phyloP scores from a whole-genome alignment of 2,329 filamentous ascomycete species.

The Ceratocystis smalleyi region DNA sequence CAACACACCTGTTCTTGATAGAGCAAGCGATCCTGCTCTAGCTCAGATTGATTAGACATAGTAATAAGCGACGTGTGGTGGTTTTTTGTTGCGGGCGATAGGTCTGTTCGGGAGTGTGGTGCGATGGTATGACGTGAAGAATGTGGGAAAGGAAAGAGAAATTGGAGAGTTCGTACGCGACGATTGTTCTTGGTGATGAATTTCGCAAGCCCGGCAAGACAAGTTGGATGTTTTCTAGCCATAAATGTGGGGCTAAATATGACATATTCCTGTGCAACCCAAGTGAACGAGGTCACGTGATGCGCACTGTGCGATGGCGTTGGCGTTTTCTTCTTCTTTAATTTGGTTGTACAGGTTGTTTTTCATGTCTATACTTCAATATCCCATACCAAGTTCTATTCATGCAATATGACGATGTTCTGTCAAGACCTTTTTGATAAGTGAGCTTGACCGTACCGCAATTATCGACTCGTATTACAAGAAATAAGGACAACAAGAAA shows the following conservation, averaged over 20 bases:
- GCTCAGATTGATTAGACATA: slow-evolving; percentile 20
- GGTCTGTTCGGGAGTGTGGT: neutral
- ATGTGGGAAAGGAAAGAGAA: neutral
- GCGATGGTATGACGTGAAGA: neutral
- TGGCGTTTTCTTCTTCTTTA: neutral
- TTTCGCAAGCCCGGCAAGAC: neutral
- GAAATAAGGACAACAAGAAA: no score
- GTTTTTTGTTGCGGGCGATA: neutral
- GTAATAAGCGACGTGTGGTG: neutral
- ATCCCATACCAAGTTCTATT: neutral
- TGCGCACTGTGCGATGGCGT: neutral
- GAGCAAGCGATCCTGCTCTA: slow-evolving; percentile 38
- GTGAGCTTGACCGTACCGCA: no score
- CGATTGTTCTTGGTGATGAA: neutral
- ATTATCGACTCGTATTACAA: no score
- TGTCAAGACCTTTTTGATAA: neutral
- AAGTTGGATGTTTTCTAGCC: neutral
- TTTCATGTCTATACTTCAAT: no score
- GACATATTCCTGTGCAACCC: neutral
- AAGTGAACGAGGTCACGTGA: neutral
- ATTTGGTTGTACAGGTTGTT: neutral
- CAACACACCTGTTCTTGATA: slow-evolving; percentile 41
- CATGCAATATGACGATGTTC: neutral
- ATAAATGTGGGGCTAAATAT: neutral
- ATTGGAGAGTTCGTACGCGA: neutral